Evolutionary conservation across 495 filamentous ascomycete genomes (phyloP), one percentile per base, ranked within the genome.

Genomic region (Annulohypoxylon moriforme): DNA sequence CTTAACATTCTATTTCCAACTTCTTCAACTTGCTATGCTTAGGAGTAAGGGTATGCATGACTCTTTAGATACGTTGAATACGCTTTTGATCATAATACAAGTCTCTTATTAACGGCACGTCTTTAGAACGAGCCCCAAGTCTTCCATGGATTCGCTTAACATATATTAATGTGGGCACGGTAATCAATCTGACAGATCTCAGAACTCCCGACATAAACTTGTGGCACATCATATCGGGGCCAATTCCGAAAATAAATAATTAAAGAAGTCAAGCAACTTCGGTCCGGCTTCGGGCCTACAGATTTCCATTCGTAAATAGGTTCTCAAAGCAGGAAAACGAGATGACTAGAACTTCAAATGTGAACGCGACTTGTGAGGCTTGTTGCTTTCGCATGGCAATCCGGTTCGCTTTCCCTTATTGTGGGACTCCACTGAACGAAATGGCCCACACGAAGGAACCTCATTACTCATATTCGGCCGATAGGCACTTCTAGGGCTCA

Each of bases 241-340:
- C 49, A 60, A 47, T 20, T 60, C 64, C 53, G 64, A 44, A 22
- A 64, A 68, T 34, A 33, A 50, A 52, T 64, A 64, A 36, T 60
- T 64, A 29, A 18, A 47, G 20, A 46, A 34, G 6, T 27, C 49
- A 34, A 42, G 56, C 33, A 20, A 9, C 40, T 64, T 72, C 69
- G 69, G 69, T 33, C 69, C 69, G 69, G 14, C 60, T 60, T 72
- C 69, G 69, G 69, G 7, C 64, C 69, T 72, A 68, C 50, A 57
- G 55, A 24, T 3, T 34, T 2, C 14, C 42, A 56, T 36, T 29
- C 50, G 29, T 46, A 40, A 33, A 29, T 20, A 16, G 55, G 3
- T 14, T 18, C 2, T 6, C 42, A 22, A 11, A 7, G 57, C 25
- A 38, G 27, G 20, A 44, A 44, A 44, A 44, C 8, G 14, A 18